Evolutionary conservation across 805 yeast species (phyloP), one percentile per base, ranked within the genome.

Genomic region (Schwanniomyces sp.): DNA sequence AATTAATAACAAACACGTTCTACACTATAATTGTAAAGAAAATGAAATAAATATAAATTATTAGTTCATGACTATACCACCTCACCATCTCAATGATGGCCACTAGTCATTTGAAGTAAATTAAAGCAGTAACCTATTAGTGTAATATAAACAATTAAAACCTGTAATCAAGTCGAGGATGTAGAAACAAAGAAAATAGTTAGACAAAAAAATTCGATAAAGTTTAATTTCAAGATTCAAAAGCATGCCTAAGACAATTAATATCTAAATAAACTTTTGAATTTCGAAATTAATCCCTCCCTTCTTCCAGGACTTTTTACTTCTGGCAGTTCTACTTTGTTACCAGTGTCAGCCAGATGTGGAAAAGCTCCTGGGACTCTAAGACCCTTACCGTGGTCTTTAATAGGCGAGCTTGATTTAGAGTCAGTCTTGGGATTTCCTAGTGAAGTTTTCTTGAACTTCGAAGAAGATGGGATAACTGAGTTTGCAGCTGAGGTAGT

Each of bases 261-360:
- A 48, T 57, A 62, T 49, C 56, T 61, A 52, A 70, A 70, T 36
- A 70, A 63, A 28, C 67, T 64, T 46, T 58, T 63, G 51, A 70
- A 66, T 42, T 61, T 61, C 14, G 67, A 55, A 41, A 69, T 52
- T 41, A 70, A 56, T 24, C 58, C 57, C 24, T 61, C 70, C 36
- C 61, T 53, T 45, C 54, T 63, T 9, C 44, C 54, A 46, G 47
- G 48, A 34, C 43, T 45, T 49, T 38, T 44, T 40, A 46, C 32
- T 34, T 40, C 52, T 34, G 21, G 34, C 51, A 25, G 42, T 40
- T 25, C 21, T 14, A 36, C 34, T 14, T 39, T 14, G 7, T 24
- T 12, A 18, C 27, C 46, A 10, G 52, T 34, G 21, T 45, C 40
- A 8, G 55, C 44, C 29, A 47, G 43, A 21, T 44, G 29, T 24